phyloP scores from a whole-genome alignment of 192 early-diverging fungal species.

The Umbelopsis sp. region DNA sequence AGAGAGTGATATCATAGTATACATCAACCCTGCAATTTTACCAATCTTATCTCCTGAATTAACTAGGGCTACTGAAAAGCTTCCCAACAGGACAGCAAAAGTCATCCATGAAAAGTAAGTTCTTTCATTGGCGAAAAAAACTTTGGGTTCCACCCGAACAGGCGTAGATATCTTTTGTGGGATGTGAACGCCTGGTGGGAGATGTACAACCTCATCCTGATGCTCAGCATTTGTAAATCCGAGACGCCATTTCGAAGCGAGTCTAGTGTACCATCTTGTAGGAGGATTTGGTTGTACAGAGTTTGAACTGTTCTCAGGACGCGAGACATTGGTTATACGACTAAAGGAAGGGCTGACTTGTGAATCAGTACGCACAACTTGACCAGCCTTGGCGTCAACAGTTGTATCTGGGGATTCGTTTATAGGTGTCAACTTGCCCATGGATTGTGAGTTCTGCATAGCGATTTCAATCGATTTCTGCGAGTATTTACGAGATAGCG shows the following conservation, averaged over 20 bases:
- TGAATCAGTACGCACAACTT: not conserved
- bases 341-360: not conserved
- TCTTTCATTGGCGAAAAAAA: slow-evolving; percentile 82
- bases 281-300: not conserved
- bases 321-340: not conserved
- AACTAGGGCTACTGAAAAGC: slow-evolving; percentile 65
- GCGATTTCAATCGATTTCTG: not conserved
- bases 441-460: not conserved
- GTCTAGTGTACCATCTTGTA: not conserved
- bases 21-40: slow-evolving; percentile 60
- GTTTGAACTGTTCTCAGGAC: not conserved
- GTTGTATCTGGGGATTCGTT: not conserved
- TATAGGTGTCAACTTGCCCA: not conserved
- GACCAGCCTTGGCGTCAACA: not conserved
- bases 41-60: slow-evolving; percentile 64
- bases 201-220: not conserved
- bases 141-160: slow-evolving; percentile 77
- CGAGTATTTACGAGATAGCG: not conserved
- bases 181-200: slow-evolving; percentile 24
- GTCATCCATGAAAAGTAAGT: slow-evolving; percentile 82
- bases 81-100: slow-evolving; percentile 66
- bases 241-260: not conserved
- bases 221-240: not conserved
- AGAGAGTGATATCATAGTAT: slow-evolving; percentile 64
- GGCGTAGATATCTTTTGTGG: slow-evolving; percentile 47